phyloP scores from a whole-genome alignment of 2,329 filamentous ascomycete genomes.

The Fusarium odoratissimum region DNA sequence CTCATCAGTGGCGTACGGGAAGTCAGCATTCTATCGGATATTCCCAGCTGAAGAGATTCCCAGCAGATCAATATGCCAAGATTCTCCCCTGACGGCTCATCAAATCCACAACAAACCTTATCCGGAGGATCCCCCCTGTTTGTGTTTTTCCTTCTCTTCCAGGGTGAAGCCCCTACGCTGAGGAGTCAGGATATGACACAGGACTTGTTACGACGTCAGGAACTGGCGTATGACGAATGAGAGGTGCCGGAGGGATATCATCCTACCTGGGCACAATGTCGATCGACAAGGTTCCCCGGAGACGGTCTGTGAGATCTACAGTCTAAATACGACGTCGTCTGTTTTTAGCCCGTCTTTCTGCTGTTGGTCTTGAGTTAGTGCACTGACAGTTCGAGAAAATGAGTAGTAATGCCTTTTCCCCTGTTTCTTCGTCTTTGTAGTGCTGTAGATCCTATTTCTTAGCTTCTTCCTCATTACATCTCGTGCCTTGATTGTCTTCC shows the following conservation, averaged over 20 bases:
- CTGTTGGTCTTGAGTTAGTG: constrained; percentile 6
- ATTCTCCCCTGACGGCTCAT: neutral
- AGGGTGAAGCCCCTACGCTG: neutral
- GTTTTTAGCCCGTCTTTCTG: neutral
- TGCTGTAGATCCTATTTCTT: neutral
- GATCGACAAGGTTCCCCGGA: constrained; percentile 17
- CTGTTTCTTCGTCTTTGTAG: neutral
- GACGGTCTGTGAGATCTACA: constrained; percentile 20
- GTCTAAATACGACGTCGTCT: neutral
- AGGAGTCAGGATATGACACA: neutral
- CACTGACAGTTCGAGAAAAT: neutral
- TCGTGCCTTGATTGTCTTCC: neutral
- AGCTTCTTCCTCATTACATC: neutral
- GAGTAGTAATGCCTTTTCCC: neutral
- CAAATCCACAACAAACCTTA: neutral
- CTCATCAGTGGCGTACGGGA: neutral
- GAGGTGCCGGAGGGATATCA: neutral
- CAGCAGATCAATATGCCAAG: neutral
- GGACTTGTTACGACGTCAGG: neutral
- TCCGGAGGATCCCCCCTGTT: neutral
- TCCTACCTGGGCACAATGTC: neutral
- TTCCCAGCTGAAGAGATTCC: neutral
- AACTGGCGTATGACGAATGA: neutral
- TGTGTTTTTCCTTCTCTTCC: neutral
- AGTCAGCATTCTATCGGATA: neutral